Conservation (phyloP, 805 yeast species). For the Kluyveromyces wickerhamii region DNA sequence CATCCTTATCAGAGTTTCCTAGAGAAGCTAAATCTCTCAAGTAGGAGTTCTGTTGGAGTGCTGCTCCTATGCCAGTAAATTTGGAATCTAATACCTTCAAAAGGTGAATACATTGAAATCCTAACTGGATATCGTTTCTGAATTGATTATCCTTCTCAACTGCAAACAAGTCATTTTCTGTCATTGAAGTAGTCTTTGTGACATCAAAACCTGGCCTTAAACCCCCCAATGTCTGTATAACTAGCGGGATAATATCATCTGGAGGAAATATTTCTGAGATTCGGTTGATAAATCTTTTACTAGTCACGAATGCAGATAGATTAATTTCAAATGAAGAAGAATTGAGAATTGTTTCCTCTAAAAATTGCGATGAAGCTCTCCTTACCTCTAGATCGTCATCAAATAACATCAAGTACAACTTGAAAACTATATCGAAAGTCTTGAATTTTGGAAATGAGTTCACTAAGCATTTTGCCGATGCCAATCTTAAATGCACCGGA, state of each 20-base stretch:
- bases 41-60: not conserved
- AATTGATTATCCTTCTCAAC: constrained; percentile 63
- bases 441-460: constrained; percentile 8
- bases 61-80: not conserved
- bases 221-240: not conserved
- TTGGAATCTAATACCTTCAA: constrained; percentile 6
- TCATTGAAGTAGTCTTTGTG: not conserved
- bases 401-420: constrained; percentile 33
- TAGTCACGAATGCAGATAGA: constrained; percentile 30
- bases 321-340: constrained; percentile 7
- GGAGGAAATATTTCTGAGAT: not conserved
- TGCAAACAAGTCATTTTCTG: constrained; percentile 43
- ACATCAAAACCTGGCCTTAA: not conserved
- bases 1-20: constrained; percentile 9
- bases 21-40: not conserved
- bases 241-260: not conserved
- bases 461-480: constrained; percentile 19
- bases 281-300: constrained; percentile 16
- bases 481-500: constrained; percentile 18
- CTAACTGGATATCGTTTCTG: constrained; percentile 39
- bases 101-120: constrained; percentile 16
- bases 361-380: constrained; percentile 35
- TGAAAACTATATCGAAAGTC: constrained; percentile 14
- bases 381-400: constrained; percentile 69
- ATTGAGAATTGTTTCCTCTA: constrained; percentile 29